These are phyloP conservation scores for Hirschfeldia incana DNA, from an alignment of 345 rosid genomes.

Conservation along the genomic window DNA sequence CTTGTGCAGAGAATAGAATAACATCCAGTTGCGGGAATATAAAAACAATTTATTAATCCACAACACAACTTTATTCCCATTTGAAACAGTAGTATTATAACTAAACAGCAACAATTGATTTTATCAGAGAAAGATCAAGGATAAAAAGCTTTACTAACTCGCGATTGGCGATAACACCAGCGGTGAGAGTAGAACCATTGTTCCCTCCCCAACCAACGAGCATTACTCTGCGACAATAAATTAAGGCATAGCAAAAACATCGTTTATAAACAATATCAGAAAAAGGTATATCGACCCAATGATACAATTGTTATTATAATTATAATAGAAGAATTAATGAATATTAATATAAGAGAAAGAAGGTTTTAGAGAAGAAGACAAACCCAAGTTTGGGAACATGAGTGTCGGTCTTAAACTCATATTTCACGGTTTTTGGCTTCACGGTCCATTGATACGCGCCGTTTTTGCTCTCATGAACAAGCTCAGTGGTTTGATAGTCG, in stretches of 20 bases:
- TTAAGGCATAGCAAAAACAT: neutral
- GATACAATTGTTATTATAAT: neutral
- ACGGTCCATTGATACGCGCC: constrained; percentile 87
- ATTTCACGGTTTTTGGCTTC: constrained; percentile 82
- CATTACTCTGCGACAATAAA: constrained; percentile 60
- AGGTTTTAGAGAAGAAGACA: neutral
- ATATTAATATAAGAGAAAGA: neutral
- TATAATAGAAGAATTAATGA: neutral
- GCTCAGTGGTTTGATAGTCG: constrained; percentile 88
- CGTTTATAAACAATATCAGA: neutral
- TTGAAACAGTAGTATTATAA: neutral
- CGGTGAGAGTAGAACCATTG: constrained; percentile 92
- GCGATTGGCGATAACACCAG: constrained; percentile 82
- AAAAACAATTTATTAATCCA: constrained; percentile 17
- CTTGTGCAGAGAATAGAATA: constrained; percentile 17
- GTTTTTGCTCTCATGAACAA: constrained; percentile 78
- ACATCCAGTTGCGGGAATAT: constrained; percentile 28
- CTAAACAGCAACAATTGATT: neutral
- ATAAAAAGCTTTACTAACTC: constrained; percentile 58
- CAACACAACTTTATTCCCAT: constrained; percentile 23
- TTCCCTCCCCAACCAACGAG: constrained; percentile 99
- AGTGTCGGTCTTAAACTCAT: constrained; percentile 79
- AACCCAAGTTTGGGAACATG: constrained; percentile 91
- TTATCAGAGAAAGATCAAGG: neutral
- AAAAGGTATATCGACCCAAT: neutral